A percentile compares a stretch with the other conserved stretches of the same genome.
Conservation (phyloP, 495 filamentous ascomycete genomes). For the Lindgomyces ingoldianus region DNA sequence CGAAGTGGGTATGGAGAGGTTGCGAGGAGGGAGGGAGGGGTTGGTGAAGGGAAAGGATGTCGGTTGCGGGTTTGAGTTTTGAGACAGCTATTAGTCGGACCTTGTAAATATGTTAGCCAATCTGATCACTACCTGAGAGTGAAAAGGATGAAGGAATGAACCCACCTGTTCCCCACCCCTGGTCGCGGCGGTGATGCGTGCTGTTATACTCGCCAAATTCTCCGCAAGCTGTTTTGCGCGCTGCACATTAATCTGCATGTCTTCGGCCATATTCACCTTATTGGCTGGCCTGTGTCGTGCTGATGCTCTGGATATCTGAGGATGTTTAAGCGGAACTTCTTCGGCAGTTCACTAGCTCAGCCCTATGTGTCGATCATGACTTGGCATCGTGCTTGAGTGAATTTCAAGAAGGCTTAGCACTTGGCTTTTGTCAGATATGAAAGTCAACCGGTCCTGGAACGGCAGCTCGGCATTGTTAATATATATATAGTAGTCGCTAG, state of each 20-base stretch:
- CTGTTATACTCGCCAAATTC: constrained; percentile 40
- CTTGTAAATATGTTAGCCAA: constrained; percentile 42
- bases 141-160: constrained; percentile 12
- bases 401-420: too few relatives aligned
- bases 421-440: too few relatives aligned
- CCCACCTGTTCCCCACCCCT: constrained; percentile 12
- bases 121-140: not conserved
- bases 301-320: not conserved
- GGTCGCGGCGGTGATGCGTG: constrained; percentile 39
- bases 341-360: not conserved
- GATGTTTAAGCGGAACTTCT: too few relatives aligned
- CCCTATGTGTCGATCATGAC: not conserved
- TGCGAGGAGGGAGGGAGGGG: constrained; percentile 35
- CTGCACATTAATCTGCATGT: constrained; percentile 44
- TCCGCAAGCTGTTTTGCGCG: constrained; percentile 42
- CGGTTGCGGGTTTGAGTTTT: constrained; percentile 87
- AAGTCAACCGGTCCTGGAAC: too few relatives aligned
- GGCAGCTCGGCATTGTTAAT: too few relatives aligned
- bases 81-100: constrained; percentile 90
- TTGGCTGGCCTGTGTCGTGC: constrained; percentile 6
- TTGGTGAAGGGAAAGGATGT: constrained; percentile 80
- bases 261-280: constrained; percentile 28
- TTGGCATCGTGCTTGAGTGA: not conserved
- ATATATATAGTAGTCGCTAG: too few relatives aligned
- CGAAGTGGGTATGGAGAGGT: constrained; percentile 72